Evolutionary conservation across 371 early-diverging fungal genomes (phyloP), one percentile per base, ranked within the genome.

Genomic region (Chytridium lagenaria): DNA sequence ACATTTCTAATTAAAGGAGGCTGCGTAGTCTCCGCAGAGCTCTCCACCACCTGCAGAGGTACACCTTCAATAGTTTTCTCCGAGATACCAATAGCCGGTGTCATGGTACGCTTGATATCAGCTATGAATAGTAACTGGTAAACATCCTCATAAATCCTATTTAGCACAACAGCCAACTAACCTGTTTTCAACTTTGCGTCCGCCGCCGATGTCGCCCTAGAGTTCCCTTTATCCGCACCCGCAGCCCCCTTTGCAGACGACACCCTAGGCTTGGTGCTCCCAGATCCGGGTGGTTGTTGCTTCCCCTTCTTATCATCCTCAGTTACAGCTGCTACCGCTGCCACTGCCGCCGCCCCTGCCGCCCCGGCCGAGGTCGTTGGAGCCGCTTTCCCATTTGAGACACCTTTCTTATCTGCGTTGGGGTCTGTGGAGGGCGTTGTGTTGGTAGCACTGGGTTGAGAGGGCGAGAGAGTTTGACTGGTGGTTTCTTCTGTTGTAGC

Each of bases 241-340:
- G 64, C 68, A 1, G 63, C 22, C 16, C 15, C 28, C 39, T 68
- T 68, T 12, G 50, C 70, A 2, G 73, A 73, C 26, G 37, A 68
- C 2, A 50, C 68, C 3, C 73, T 26, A 22, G 50, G 31, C 63
- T 74, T 73, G 12, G 63, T 75, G 5, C 73, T 73, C 2, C 68
- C 73, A 7, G 69, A 51, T 12, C 44, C 44, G 3, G 61, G 61
- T 36, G 61, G 34, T 61, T 61, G 61, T 16, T 28, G n/a, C 34
- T 73, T 73, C n/a, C 44, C 30, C 51, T 73, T 73, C 49, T 68
- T 66, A 12, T 73, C 73, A 33, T 73, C 73, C 37, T 73, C 73
- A 3, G 23, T 16, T 36, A 50, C 34, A 7, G 66, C 1, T 10
- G 49, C 30, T 16, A 12, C 23, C 31, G 70, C 7, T 2, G 28